Percentiles rank a stretch among this genome's conserved stretches.
These are phyloP conservation scores for Wickerhamomyces subpelliculosus DNA, from an alignment of 805 yeast species.

Conservation along the genomic window DNA sequence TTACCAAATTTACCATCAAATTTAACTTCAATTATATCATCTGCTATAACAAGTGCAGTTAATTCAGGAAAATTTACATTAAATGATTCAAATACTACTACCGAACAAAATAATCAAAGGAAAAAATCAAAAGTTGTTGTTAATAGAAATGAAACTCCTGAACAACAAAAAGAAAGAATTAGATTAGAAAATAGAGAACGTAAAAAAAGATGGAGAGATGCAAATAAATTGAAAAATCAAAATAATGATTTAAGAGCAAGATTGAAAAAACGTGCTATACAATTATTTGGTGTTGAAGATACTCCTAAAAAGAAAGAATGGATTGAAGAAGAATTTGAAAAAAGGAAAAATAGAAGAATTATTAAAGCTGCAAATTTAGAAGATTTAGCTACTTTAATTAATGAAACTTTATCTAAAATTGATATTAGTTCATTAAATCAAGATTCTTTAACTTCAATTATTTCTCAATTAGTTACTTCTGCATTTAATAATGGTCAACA, in stretches of 20 bases:
- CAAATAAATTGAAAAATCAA: constrained; percentile 72
- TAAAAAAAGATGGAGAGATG: constrained; percentile 79
- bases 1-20: constrained; percentile 19
- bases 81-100: background rate
- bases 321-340: constrained; percentile 68
- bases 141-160: constrained; percentile 20
- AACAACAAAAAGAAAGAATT: constrained; percentile 44
- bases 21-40: constrained; percentile 14
- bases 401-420: constrained; percentile 29
- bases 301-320: constrained; percentile 53
- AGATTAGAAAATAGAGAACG: constrained; percentile 67
- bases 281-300: constrained; percentile 55
- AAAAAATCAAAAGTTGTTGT: background rate
- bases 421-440: constrained; percentile 40
- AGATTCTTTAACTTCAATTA: constrained; percentile 19
- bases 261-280: constrained; percentile 63
- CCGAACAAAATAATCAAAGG: background rate
- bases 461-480: constrained; percentile 18
- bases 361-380: constrained; percentile 31
- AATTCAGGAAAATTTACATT: background rate
- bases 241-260: constrained; percentile 83
- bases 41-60: constrained; percentile 20
- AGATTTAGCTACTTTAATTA: constrained; percentile 20
- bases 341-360: constrained; percentile 54
- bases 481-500: constrained; percentile 6